Evolutionary conservation across 345 rosid genomes (phyloP), one percentile per base, ranked within the genome.

Genomic region (Eucalyptus marginata): DNA sequence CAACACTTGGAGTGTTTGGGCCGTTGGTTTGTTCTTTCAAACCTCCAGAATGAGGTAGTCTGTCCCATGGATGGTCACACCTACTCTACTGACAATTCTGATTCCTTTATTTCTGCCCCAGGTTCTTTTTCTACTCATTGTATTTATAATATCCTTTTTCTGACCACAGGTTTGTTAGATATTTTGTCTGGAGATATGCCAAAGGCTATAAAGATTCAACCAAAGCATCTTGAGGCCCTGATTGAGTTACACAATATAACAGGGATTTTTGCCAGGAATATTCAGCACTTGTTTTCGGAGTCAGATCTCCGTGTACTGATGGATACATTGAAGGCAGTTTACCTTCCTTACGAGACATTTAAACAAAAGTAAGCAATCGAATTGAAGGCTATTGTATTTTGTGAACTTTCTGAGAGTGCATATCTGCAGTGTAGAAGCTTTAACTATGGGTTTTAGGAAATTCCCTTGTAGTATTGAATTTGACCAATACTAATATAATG

Each of bases 161-260:
- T 89, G 58, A 68, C 54, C 88, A 68, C 91, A 98, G 99, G 99
- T 62, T 92, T 98, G 92, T 89, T 98, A 90, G 99, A 98, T 92
- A 92, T 96, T 88, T 90, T 97, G 90, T 95, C 97, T 79, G 99
- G 97, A 91, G 99, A 98, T 92, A 92, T 97, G 95, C 96, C 97
- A n/a, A 98, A 96, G 93, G 98, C 97, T 88, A 94, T 93, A 91
- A 94, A 94, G 92, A 93, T 97, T 92, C 99, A 98, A 92, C 93
- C 97, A 56, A 97, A 96, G 94, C 99, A 98, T 92, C 96, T 98
- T 84, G 98, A 95, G 92, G 94, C 98, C 88, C 90, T 98, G 90
- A 97, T 97, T 90, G 99, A 97, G 40, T 94, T 98, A 89, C 99
- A 98, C 91, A 96, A 95, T 89, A 94, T 95, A 93, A 95, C 98